Conservation (phyloP, 1,284 basidiomycete species). For the Phenoliferia sp. region DNA sequence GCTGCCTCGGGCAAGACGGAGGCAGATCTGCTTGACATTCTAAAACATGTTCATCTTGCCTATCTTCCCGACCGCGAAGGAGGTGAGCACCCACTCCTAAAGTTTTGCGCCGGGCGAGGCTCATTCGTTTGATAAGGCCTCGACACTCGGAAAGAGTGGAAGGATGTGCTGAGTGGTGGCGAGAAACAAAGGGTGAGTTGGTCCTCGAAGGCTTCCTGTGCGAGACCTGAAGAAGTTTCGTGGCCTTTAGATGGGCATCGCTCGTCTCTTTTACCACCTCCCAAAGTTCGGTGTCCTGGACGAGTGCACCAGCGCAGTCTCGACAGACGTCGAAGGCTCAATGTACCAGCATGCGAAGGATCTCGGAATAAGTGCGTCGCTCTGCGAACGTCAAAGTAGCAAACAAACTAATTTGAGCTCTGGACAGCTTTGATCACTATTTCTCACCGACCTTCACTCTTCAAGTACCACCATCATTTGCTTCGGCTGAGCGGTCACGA, state of each 20-base stretch:
- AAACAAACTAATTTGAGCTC: no score
- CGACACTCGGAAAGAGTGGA: constrained; percentile 96
- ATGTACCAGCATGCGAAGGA: constrained; percentile 94
- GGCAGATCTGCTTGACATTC: constrained; percentile 64
- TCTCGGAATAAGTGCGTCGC: constrained; percentile 67
- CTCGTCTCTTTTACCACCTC: constrained; percentile 75
- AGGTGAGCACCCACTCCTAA: constrained; percentile 43
- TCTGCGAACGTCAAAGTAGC: no score
- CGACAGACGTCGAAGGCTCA: constrained; percentile 88
- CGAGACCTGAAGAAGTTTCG: no score
- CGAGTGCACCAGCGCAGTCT: constrained; percentile 94
- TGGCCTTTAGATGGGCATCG: constrained; percentile 65
- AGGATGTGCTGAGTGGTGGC: constrained; percentile 83
- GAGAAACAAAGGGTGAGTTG: constrained; percentile 77
- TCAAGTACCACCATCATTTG: constrained; percentile 76
- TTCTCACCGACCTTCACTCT: constrained; percentile 71
- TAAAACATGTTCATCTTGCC: constrained; percentile 73
- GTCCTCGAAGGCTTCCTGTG: constrained; percentile 32
- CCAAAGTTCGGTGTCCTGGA: constrained; percentile 56
- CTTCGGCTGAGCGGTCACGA: constrained; percentile 65
- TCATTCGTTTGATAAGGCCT: constrained; percentile 48
- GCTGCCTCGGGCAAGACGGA: constrained; percentile 59
- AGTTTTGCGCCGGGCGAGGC: no score
- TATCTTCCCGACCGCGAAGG: constrained; percentile 86
- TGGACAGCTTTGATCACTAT: constrained; percentile 71